A percentile compares a stretch with the other conserved stretches of the same genome.
Evolutionary conservation across 306 rosid species (phyloP).

Genomic region (Quercus dentata): DNA sequence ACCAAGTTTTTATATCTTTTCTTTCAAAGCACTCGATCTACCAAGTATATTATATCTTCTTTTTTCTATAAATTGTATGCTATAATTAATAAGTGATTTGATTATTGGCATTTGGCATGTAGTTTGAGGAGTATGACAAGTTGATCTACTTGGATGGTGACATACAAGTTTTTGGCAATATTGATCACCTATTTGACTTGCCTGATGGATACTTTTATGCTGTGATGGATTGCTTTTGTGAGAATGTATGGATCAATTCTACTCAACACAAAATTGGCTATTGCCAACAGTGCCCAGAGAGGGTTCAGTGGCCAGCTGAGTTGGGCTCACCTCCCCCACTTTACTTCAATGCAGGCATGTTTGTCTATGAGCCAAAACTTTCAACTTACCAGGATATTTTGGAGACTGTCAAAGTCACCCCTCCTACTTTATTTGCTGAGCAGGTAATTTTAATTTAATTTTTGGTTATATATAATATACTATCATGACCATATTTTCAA

Average conservation of each 20-base stretch:
- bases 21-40: no score
- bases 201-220: slow-evolving; percentile 53
- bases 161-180: slow-evolving; percentile 57
- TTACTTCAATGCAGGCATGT: slow-evolving; percentile 73
- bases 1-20: no score
- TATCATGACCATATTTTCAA: background rate
- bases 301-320: slow-evolving; percentile 50
- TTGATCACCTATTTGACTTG: slow-evolving; percentile 51
- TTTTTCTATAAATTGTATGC: no score
- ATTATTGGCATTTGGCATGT: background rate
- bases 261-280: slow-evolving; percentile 51
- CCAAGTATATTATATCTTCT: no score
- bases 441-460: slow-evolving; percentile 27
- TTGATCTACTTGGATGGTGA: slow-evolving; percentile 69
- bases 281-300: slow-evolving; percentile 61
- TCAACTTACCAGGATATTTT: slow-evolving; percentile 41
- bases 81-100: background rate
- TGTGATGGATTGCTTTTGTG: slow-evolving; percentile 69
- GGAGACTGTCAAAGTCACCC: slow-evolving; percentile 36
- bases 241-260: slow-evolving; percentile 53
- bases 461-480: background rate
- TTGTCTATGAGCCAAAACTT: slow-evolving; percentile 49
- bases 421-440: slow-evolving; percentile 58
- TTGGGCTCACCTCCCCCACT: slow-evolving; percentile 47
- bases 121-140: slow-evolving; percentile 60